Base-by-base conservation (phyloP, 1,284 basidiomycete species). In the Ceratobasidium sp. region DNA sequence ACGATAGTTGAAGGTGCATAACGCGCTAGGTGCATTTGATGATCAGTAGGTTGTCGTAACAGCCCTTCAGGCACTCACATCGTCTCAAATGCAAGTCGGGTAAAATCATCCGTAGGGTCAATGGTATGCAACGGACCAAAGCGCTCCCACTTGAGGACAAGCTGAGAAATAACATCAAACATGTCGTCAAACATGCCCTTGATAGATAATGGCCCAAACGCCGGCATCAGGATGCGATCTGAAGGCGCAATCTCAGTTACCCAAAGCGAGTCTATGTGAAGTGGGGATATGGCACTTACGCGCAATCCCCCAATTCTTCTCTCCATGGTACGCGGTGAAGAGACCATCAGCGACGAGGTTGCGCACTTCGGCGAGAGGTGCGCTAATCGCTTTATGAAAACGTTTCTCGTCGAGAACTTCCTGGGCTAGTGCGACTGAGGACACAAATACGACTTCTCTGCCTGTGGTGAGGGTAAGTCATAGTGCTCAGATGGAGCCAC, bases 141-240 rank as follows among this genome's bases (percentile, higher is more conserved):
- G 64, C 86, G 78, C 76, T 85, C 84, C 85, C 85, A 86, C 77
- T 87, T 87, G 17, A 82, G 78, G 17, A 87, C 76, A 73, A 89
- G 83, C 78, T 89, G 87, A 41, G 82, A 80, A 24, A 82, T 82
- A 60, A 88, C 84, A 75, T 88, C 88, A 31, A 83, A 79, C 87
- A 88, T 87, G 76, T 85, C 36, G 44, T 83, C 83, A 79, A 87
- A 86, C 87, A 88, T 88, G 75, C 82, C 83, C 57, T 83, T 83
- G 75, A 88, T 84, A 2, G 83, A 82, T 15, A 83, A 78, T 0
- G 85, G 84, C 22, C 86, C 85, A 79, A 89, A 89, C 1, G 86
- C 85, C 14, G 87, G 87, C 81, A 87, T 85, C 27, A 89, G 84
- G 50, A 89, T 81, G 44, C 87, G 86, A 80, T 89, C 87, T 84